Conservation (phyloP, 2,329 filamentous ascomycete genomes). For the Simplicillium sp. region DNA sequence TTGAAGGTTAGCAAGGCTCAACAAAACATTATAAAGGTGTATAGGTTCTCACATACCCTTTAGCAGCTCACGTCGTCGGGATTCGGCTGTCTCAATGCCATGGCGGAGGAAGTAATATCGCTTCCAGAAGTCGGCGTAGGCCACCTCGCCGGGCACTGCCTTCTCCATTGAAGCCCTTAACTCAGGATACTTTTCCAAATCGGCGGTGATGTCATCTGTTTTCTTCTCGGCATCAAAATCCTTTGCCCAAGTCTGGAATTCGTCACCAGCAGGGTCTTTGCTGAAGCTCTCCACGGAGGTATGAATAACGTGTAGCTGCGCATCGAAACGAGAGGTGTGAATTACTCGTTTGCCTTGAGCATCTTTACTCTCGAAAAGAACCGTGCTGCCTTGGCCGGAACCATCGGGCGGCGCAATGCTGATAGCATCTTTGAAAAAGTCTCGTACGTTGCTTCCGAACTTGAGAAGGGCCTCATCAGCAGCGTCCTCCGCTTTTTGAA, state of each 20-base stretch:
- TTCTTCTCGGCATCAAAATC: constrained; percentile 74
- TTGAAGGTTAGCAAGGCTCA: constrained; percentile 8
- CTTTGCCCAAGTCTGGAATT: constrained; percentile 66
- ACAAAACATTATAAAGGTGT: background rate
- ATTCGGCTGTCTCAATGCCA: constrained; percentile 88
- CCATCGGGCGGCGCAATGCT: constrained; percentile 68
- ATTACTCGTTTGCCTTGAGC: constrained; percentile 84
- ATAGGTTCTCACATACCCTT: constrained; percentile 55
- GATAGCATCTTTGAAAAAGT: constrained; percentile 86
- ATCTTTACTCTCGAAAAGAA: constrained; percentile 92
- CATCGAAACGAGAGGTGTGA: constrained; percentile 88
- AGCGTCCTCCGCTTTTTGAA: constrained; percentile 87
- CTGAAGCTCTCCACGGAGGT: constrained; percentile 73
- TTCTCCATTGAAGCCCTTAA: constrained; percentile 86
- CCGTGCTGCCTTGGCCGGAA: constrained; percentile 43
- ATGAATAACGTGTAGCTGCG: constrained; percentile 92
- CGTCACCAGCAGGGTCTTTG: constrained; percentile 65
- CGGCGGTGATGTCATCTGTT: constrained; percentile 72
- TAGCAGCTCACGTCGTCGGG: constrained; percentile 75
- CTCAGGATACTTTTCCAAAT: constrained; percentile 81
- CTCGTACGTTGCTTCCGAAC: constrained; percentile 81
- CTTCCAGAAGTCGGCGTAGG: constrained; percentile 85
- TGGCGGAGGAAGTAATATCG: constrained; percentile 92
- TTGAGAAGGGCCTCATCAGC: constrained; percentile 90
- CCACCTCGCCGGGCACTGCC: constrained; percentile 84